Conservation (phyloP, 2,329 filamentous ascomycete genomes). For the Fusarium torulosum region DNA sequence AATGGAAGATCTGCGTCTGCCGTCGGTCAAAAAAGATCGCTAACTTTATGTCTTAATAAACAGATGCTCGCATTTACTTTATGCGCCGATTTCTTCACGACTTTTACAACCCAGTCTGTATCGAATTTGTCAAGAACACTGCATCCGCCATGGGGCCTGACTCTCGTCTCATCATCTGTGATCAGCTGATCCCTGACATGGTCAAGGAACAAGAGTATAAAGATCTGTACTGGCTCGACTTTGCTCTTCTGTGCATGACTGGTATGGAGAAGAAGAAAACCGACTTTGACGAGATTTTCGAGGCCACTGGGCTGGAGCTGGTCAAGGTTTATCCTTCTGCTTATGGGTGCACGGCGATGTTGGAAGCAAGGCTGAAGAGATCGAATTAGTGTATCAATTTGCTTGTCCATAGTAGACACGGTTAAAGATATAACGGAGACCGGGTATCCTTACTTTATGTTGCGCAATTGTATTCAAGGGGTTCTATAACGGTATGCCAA, state of each 20-base stretch:
- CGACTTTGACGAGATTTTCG: constrained; percentile 51
- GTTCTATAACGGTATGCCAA: no score
- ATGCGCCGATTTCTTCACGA: constrained; percentile 52
- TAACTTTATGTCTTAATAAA: not conserved
- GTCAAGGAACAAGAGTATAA: constrained; percentile 45
- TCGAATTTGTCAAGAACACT: constrained; percentile 50
- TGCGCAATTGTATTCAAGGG: no score
- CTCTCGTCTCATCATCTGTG: constrained; percentile 52
- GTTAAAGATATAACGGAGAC: not conserved
- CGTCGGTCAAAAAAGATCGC: not conserved
- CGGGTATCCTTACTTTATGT: no score
- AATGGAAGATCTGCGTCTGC: no score
- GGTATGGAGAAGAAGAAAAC: constrained; percentile 51
- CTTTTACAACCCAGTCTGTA: constrained; percentile 50
- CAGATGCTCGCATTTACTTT: constrained; percentile 52
- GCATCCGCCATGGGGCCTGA: constrained; percentile 50
- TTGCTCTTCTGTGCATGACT: constrained; percentile 49
- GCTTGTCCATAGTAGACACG: not conserved
- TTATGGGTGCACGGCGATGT: constrained; percentile 50
- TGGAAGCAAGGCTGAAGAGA: constrained; percentile 49
- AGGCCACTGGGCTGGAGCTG: constrained; percentile 50
- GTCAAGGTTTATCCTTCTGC: constrained; percentile 51
- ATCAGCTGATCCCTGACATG: constrained; percentile 52
- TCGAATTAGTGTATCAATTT: not conserved
- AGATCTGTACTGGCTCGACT: constrained; percentile 52